These are phyloP conservation scores for Penicillium sp. DNA, from an alignment of 2,329 filamentous ascomycete species.

Conservation along the genomic window DNA sequence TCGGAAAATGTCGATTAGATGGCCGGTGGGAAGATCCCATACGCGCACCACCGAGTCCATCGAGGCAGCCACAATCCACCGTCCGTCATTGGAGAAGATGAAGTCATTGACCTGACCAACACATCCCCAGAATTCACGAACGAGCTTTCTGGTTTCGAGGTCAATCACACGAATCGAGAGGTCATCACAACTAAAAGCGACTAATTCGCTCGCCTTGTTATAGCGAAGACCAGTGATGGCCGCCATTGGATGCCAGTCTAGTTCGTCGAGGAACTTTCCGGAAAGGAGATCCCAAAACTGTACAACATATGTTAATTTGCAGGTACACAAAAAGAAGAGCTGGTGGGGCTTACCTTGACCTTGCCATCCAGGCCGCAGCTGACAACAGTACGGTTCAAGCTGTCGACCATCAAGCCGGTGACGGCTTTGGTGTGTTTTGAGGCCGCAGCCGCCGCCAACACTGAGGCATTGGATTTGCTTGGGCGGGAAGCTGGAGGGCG, in stretches of 20 bases:
- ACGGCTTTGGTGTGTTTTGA: conserved; percentile 78
- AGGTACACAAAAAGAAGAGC: background rate
- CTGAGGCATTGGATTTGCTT: conserved; percentile 47
- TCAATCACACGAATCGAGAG: conserved; percentile 84
- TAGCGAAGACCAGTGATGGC: conserved; percentile 74
- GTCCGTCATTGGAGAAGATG: conserved; percentile 85
- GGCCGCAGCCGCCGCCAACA: conserved; percentile 37
- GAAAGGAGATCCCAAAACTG: conserved; percentile 92
- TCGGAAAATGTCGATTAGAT: conserved; percentile 87
- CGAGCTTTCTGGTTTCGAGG: conserved; percentile 81
- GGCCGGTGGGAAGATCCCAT: conserved; percentile 93
- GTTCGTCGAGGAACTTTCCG: conserved; percentile 71
- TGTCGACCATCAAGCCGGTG: conserved; percentile 82
- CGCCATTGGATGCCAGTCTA: conserved; percentile 77
- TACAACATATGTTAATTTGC: background rate
- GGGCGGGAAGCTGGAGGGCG: conserved; percentile 61
- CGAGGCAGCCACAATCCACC: conserved; percentile 87
- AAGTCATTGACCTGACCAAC: conserved; percentile 71
- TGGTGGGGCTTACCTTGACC: conserved; percentile 58
- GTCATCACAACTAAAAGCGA: conserved; percentile 87
- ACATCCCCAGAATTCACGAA: conserved; percentile 88
- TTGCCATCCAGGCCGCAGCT: conserved; percentile 88
- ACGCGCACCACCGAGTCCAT: conserved; percentile 76
- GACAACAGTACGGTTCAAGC: conserved; percentile 79
- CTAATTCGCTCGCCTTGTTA: conserved; percentile 75